Conservation (phyloP, 345 rosid species). For the Aethionema arabicum region DNA sequence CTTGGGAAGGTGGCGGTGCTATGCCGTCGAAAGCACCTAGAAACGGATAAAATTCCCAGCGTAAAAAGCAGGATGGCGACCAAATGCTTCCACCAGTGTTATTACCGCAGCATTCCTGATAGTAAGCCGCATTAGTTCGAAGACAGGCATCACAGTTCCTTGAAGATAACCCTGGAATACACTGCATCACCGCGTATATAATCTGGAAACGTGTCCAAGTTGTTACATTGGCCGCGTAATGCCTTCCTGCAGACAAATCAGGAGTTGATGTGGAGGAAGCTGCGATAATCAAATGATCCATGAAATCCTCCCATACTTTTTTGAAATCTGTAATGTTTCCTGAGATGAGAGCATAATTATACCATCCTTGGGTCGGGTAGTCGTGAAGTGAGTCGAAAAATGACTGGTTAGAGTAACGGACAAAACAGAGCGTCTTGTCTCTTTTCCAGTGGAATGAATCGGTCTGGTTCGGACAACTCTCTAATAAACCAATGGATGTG, state of each 20-base stretch:
- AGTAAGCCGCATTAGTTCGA: slow-evolving; percentile 9
- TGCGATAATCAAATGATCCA: slow-evolving; percentile 12
- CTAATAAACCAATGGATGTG: slow-evolving; percentile 12
- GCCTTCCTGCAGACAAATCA: slow-evolving; percentile 16
- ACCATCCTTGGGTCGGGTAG: neutral
- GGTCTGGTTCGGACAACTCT: slow-evolving; percentile 38
- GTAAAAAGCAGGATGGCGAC: slow-evolving; percentile 27
- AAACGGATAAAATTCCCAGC: slow-evolving; percentile 27
- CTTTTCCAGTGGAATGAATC: slow-evolving; percentile 41
- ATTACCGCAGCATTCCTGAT: slow-evolving; percentile 18
- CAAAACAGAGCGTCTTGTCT: slow-evolving; percentile 33
- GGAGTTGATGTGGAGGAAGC: slow-evolving; percentile 9
- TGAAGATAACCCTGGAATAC: slow-evolving; percentile 25
- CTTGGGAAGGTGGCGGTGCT: neutral
- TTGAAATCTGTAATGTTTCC: slow-evolving; percentile 12
- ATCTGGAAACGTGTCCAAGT: slow-evolving; percentile 1
- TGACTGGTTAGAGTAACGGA: slow-evolving; percentile 40
- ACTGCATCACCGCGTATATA: slow-evolving; percentile 31
- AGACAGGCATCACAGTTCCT: slow-evolving; percentile 27
- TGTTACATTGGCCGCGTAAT: slow-evolving; percentile 21
- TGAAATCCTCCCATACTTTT: slow-evolving; percentile 17
- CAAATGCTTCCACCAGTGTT: slow-evolving; percentile 18
- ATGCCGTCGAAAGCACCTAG: slow-evolving; percentile 16
- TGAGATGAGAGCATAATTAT: neutral
- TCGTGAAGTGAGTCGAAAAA: slow-evolving; percentile 9